Evolutionary conservation across 306 rosid species (phyloP), one percentile per base, ranked within the genome.

Genomic region (Castanea crenata): DNA sequence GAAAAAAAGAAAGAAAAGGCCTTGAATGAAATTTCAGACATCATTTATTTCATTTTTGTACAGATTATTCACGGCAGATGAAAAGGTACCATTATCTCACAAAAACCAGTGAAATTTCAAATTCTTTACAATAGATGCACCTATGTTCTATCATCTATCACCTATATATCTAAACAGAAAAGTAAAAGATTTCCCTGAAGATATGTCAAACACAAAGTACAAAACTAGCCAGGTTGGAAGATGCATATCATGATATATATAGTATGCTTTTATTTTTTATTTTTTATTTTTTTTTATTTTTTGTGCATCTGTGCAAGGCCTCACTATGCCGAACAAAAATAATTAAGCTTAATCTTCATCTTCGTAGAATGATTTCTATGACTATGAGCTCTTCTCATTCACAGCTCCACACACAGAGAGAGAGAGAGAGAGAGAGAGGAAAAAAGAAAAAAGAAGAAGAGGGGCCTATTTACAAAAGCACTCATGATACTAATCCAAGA

Each of bases 401-500:
- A 69, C 67, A 67, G 11, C 79, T 11, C 16, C 68, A 54, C 46
- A 25, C n/a, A n/a, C n/a, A n/a, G n/a, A n/a, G n/a, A n/a, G n/a
- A n/a, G 25, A 25, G 57, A 52, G 2, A 19, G 80, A 54, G 57
- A 27, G 2, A 38, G 46, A 38, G 46, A 38, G 46, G 46, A 38
- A 38, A 38, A 38, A 7, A 38, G 46, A 38, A 38, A 38, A 64
- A 52, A 51, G 32, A 51, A 3, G 35, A 77, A 77, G 72, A 80
- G 32, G 64, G 18, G 79, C 46, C 14, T 19, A 44, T 78, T 69
- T 73, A 83, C 87, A 80, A 32, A 68, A 68, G 74, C 41, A 70
- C 54, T 13, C 34, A 16, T 32, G 69, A 34, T 61, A 31, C 82
- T 82, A 85, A 81, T 88, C 91, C 70, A 85, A 81, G 73, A 23